Evolutionary conservation across 129 eudicot species (phyloP), one percentile per base, ranked within the genome.

Genomic region (Flaveria bidentis): DNA sequence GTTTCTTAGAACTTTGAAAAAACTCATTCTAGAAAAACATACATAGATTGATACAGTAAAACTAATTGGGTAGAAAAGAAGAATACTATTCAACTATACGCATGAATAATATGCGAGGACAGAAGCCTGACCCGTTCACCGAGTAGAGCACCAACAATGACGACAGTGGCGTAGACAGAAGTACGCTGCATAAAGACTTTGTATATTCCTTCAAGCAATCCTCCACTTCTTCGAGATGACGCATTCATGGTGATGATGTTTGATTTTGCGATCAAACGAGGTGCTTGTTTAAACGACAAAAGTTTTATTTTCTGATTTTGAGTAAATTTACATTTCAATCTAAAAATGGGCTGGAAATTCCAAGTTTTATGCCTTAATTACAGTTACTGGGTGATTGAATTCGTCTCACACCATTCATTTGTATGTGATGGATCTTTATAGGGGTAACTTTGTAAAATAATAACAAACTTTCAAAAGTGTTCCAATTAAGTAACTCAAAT

Each of bases 91-190:
- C 9, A 25, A 9, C n/a, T 3, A 20, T 36, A 9, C 9, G 49
- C 63, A 49, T 30, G 8, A 11, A 23, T 51, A 49, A 9, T 20
- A 28, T 12, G 11, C 1, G 60, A 5, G 51, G 15, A 12, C 0
- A 3, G 45, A 50, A 58, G 12, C 49, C 82, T 55, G 7, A 92
- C 97, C 82, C 93, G 88, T 89, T 92, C 97, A 17, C 93, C 97
- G 79, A 84, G 23, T 62, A 92, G 83, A 44, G 96, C 96, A 53
- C 93, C 96, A 45, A 84, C 85, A 80, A 92, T 78, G 85, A 92
- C 88, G 84, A 92, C 87, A n/a, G 96, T 92, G 78, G 73, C 86
- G 74, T 89, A 82, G 73, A 92, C 85, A 50, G 86, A 72, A 73
- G 71, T 92, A 22, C 97, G 91, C 46, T 89, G 91, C 88, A 87